Base-by-base conservation (phyloP, 1,139 yeast genomes). In the Yamadazyma friedrichii region DNA sequence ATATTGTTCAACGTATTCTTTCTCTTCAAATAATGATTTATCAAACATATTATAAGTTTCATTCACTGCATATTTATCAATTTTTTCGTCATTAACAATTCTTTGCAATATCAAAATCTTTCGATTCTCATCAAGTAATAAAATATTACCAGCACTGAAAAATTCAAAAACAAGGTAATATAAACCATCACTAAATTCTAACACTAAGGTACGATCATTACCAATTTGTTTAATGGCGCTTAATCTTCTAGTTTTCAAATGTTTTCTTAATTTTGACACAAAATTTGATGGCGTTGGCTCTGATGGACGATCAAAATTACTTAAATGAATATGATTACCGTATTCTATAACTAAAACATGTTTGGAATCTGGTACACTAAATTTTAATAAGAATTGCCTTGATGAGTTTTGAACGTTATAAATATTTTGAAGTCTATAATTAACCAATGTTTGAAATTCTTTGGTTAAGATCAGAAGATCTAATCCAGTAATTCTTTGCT, bases 111-210 rank as follows among this genome's bases (percentile, higher is more conserved):
- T 73, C 53, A 89, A 54, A 38, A 89, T 89, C 55, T 77, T 82
- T 49, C 70, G 64, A 25, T 83, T 74, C 29, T 80, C 76, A 57
- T 91, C 95, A 48, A 91, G 69, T 17, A 93, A 68, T 25, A 93
- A 67, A 44, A 93, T 79, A 56, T 93, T 93, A 29, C 98, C 98
- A 2, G 96, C 96, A 56, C 96, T 88, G 66, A 89, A 91, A 53
- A 93, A 91, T 58, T 93, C 98, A 45, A 93, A 64, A 0, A 88
- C 96, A 50, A 91, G 67, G 54, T 86, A 84, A 60, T 67, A 87
- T 42, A 80, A 58, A 6, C 95, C 94, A 52, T 88, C 95, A 40
- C 89, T 80, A 61, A 93, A 91, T 44, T 87, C 81, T 38, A 93
- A 60, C 0, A 88, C 95, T 41, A 88, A 67, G 15, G 88, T 79